Conservation (phyloP, 768 basidiomycete genomes). For the Hygrophorus russula region DNA sequence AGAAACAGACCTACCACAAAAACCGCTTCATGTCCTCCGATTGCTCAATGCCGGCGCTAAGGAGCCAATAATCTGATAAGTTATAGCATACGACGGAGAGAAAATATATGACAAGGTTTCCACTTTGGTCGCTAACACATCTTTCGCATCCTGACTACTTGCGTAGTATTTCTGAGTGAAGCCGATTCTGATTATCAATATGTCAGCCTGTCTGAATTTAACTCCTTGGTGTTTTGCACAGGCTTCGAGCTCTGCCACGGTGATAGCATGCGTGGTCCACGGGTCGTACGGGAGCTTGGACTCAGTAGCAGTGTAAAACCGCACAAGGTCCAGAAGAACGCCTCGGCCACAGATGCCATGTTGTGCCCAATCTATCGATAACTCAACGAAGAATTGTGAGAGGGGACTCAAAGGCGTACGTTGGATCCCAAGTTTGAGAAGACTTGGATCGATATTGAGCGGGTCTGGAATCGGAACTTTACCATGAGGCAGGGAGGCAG, state of each 20-base stretch:
- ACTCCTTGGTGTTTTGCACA: conserved; percentile 51
- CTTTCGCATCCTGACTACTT: conserved; percentile 30
- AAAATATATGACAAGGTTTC: conserved; percentile 41
- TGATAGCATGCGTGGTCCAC: conserved; percentile 43
- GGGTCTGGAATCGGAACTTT: conserved; percentile 38
- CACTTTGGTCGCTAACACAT: conserved; percentile 26
- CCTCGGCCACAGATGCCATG: conserved; percentile 64
- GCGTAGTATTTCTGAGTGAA: conserved; percentile 47
- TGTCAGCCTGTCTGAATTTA: conserved; percentile 46
- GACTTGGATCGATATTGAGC: conserved; percentile 30
- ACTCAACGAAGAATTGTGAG: conserved; percentile 1
- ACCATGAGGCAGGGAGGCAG: conserved; percentile 31
- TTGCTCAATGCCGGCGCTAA: conserved; percentile 63
- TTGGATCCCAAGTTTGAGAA: conserved; percentile 52
- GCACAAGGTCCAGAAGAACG: conserved; percentile 53
- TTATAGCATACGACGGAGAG: conserved; percentile 3
- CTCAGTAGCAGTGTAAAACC: conserved; percentile 32
- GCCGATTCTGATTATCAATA: conserved; percentile 48
- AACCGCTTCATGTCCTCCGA: conserved; percentile 62
- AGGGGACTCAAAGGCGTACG: conserved; percentile 31
- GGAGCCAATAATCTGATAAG: too few species aligned
- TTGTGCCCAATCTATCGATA: conserved; percentile 47
- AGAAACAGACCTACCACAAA: conserved; percentile 40
- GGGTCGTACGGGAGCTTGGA: conserved; percentile 47
- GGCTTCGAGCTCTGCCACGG: conserved; percentile 42